Evolutionary conservation across 2,329 filamentous ascomycete species (phyloP).

Genomic region (Tricladium varicosporioides): DNA sequence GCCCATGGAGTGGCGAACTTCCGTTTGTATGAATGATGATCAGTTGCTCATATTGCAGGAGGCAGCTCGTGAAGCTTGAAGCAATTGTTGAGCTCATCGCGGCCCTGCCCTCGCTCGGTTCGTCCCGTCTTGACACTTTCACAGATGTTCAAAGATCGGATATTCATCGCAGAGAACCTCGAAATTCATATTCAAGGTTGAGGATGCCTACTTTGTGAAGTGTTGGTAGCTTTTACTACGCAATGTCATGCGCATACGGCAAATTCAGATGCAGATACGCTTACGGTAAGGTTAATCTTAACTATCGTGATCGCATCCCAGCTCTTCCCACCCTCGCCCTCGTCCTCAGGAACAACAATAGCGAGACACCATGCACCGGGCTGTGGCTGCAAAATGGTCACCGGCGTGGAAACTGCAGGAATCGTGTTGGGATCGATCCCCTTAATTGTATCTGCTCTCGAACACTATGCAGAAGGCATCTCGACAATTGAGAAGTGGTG

Average conservation of each 20-base stretch:
- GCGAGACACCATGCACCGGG: neutral
- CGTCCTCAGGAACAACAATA: no score
- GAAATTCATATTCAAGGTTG: no score
- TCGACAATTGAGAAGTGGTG: slow-evolving; percentile 8
- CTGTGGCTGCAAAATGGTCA: neutral
- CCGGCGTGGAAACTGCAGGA: slow-evolving; percentile 13
- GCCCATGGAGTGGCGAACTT: neutral
- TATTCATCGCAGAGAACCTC: no score
- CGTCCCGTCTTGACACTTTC: neutral
- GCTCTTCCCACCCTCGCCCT: neutral
- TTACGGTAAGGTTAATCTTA: no score
- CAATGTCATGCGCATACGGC: no score
- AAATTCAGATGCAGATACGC: no score
- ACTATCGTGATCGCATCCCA: neutral
- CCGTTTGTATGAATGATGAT: neutral
- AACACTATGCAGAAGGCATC: slow-evolving; percentile 14
- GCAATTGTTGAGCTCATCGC: neutral
- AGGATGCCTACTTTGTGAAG: no score
- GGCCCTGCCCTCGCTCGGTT: neutral
- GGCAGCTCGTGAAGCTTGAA: neutral
- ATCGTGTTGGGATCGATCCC: slow-evolving; percentile 11
- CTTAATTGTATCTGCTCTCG: slow-evolving; percentile 8
- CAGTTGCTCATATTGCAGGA: neutral
- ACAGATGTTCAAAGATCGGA: no score
- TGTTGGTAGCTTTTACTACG: no score